Evolutionary conservation across 176 grass and related monocot genomes (phyloP).

Genomic region (Areca catechu): DNA sequence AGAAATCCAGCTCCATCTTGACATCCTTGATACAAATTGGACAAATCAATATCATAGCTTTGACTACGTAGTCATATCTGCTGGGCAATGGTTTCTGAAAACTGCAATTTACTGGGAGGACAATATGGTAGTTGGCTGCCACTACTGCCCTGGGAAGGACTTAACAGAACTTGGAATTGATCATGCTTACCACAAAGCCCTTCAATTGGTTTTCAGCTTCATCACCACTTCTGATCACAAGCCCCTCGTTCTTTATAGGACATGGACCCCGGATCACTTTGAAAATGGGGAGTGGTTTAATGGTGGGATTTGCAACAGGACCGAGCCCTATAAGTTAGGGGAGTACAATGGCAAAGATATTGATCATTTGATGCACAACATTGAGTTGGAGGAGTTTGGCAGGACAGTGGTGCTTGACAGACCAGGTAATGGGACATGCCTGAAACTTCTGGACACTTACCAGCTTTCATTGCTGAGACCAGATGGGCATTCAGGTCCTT

Average conservation of each 20-base stretch:
- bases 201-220: constrained; percentile 43
- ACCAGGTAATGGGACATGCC: not conserved
- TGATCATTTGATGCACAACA: constrained; percentile 48
- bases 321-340: constrained; percentile 40
- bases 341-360: constrained; percentile 25
- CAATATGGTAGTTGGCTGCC: constrained; percentile 37
- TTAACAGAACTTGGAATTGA: constrained; percentile 39
- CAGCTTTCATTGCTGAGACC: constrained; percentile 63
- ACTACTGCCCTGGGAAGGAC: constrained; percentile 51
- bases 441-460: constrained; percentile 68
- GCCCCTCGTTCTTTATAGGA: constrained; percentile 57
- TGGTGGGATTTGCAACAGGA: constrained; percentile 62
- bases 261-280: constrained; percentile 74
- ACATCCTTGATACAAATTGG: constrained; percentile 56
- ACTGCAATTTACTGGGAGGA: constrained; percentile 69
- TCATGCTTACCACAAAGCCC: constrained; percentile 32
- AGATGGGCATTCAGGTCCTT: constrained; percentile 69
- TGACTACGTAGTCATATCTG: constrained; percentile 69
- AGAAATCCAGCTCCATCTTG: constrained; percentile 53
- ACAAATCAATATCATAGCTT: constrained; percentile 47
- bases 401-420: constrained; percentile 4
- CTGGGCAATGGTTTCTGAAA: constrained; percentile 86
- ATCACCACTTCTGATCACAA: constrained; percentile 45
- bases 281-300: constrained; percentile 70
- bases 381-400: constrained; percentile 65